Base-by-base conservation (phyloP, 2,329 filamentous ascomycete species). In the Eutypella sp. region DNA sequence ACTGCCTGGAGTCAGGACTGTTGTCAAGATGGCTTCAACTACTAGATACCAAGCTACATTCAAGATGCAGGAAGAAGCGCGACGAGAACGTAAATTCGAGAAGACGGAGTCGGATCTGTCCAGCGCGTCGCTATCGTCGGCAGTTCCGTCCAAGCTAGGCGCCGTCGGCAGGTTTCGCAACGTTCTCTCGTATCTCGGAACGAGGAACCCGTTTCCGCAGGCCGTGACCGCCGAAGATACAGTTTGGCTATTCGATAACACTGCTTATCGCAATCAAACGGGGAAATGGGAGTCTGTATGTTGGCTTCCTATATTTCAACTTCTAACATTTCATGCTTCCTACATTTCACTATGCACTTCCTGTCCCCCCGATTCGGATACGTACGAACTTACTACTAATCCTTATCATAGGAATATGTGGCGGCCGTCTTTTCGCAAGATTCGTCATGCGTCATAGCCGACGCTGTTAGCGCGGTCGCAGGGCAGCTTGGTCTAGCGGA, bases 201-300 rank as follows among this genome's bases (percentile, higher is more conserved):
- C 65, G 41, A 62, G 62, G 46, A 85, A 82, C 57, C 83, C 84
- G 1, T 68, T 84, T 11, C 73, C 78, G 1, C 76, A 76, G 39
- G 69, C 74, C 27, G 78, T 89, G 40, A 76, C 81, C 45, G 72
- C 74, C 15, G 68, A 79, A 33, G 86, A 96, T 63, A 81, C 79
- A 13, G 82, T 96, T 34, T 96, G 92, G 92, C 72, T 96, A 7
- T 73, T 96, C 40, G 90, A 97, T 70, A 96, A 93, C 59, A 92
- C 87, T 3, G 91, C 90, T 4, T 92, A 85, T 63, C 79, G 81
- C 49, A 67, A 71, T 39, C 59, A 68, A 16, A 57, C 64, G 47
- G 69, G 67, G 44, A 64, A 61, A 43, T 96, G 90, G 89, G 76
- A 87, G 58, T 86, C 86, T 22, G n/a, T n/a, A n/a, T n/a, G n/a